Evolutionary conservation across 768 basidiomycete genomes (phyloP).

Genomic region (Agrocybe pediades): DNA sequence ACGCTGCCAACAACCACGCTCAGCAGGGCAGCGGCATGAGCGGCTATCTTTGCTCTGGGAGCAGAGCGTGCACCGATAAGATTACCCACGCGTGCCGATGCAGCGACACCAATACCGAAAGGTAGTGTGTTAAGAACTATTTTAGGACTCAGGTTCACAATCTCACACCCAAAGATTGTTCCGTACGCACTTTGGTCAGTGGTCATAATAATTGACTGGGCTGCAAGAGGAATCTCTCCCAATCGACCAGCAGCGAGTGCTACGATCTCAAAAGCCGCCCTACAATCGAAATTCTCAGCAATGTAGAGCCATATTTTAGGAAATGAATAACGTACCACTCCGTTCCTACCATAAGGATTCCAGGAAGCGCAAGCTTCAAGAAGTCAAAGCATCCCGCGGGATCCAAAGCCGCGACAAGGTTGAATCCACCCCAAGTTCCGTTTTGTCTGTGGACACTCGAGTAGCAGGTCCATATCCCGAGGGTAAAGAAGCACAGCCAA

Average conservation of each 20-base stretch:
- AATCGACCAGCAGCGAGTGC: conserved; percentile 75
- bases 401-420: conserved; percentile 46
- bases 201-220: conserved; percentile 81
- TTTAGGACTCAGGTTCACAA: conserved; percentile 3
- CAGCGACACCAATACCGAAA: conserved; percentile 75
- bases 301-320: conserved; percentile 1
- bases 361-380: conserved; percentile 70
- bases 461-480: conserved; percentile 48
- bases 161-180: neutral
- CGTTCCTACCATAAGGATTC: conserved; percentile 78
- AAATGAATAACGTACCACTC: conserved; percentile 57
- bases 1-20: conserved; percentile 59
- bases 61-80: conserved; percentile 63
- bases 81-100: conserved; percentile 74
- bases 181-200: conserved; percentile 64
- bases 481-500: conserved; percentile 63
- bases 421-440: conserved; percentile 65
- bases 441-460: conserved; percentile 58
- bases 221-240: conserved; percentile 67
- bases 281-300: conserved; percentile 27
- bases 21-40: conserved; percentile 63
- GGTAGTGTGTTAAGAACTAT: conserved; percentile 73
- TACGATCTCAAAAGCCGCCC: conserved; percentile 84
- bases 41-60: conserved; percentile 52
- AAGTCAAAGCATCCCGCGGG: conserved; percentile 53